Percentiles rank a stretch among this genome's conserved stretches.
These are phyloP conservation scores for Mucor circinelloides DNA, from an alignment of 371 early-diverging fungal genomes.

Conservation along the genomic window DNA sequence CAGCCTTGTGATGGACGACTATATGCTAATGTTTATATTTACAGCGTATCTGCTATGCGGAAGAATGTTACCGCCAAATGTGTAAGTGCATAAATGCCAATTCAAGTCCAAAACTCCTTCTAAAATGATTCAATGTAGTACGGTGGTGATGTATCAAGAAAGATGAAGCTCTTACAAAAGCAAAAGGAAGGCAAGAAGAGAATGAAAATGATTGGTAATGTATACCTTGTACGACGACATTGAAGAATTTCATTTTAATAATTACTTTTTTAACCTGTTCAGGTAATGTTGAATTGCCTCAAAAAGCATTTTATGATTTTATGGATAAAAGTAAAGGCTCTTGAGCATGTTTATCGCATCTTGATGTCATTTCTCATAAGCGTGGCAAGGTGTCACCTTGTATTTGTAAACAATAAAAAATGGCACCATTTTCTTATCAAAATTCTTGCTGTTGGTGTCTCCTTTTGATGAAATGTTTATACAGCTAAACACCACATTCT, in stretches of 20 bases:
- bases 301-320: conserved; percentile 75
- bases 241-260: neutral
- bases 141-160: conserved; percentile 92
- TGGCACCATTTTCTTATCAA: neutral
- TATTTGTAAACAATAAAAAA: neutral
- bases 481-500: neutral
- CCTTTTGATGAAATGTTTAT: too few species aligned
- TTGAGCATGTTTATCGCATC: neutral
- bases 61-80: conserved; percentile 96
- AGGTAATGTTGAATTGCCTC: conserved; percentile 74
- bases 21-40: neutral
- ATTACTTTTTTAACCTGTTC: neutral
- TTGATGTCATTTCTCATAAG: neutral
- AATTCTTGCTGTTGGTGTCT: neutral
- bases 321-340: conserved; percentile 51
- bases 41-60: conserved; percentile 74
- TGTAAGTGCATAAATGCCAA: conserved; percentile 50
- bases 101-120: neutral
- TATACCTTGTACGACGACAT: neutral
- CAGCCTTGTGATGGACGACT: neutral
- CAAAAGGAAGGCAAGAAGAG: conserved; percentile 91
- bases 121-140: conserved; percentile 51
- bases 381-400: neutral
- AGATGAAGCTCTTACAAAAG: conserved; percentile 89
- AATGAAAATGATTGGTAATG: conserved; percentile 73